phyloP scores from a whole-genome alignment of 148 eudicot species.

The Chenopodium quinoa region DNA sequence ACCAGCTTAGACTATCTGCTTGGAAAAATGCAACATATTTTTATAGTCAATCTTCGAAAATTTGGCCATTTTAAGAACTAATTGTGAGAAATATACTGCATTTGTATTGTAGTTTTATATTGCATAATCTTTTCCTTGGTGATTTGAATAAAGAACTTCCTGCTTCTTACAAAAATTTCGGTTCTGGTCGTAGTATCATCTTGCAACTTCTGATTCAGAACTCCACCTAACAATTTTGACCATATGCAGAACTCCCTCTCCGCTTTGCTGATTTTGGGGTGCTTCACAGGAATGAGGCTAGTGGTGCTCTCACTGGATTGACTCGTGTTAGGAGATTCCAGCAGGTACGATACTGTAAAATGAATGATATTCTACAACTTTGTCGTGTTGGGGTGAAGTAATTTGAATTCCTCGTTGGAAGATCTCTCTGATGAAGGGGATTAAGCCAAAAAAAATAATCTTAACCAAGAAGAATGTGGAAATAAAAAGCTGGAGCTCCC shows the following conservation, averaged over 20 bases:
- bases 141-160: neutral
- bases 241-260: constrained; percentile 83
- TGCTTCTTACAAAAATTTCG: neutral
- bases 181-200: neutral
- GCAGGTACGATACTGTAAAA: constrained; percentile 56
- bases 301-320: constrained; percentile 98
- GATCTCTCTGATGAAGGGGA: neutral
- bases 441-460: neutral
- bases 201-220: neutral
- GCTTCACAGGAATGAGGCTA: constrained; percentile 95
- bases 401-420: neutral
- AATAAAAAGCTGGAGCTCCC: neutral
- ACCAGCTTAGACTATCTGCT: neutral
- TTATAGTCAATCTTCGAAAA: neutral
- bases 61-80: neutral
- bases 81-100: neutral
- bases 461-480: neutral
- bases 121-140: neutral
- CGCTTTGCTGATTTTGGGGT: constrained; percentile 99
- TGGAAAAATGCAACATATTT: neutral
- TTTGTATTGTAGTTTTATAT: neutral
- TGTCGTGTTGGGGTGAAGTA: neutral
- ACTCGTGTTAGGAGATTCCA: constrained; percentile 99
- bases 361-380: neutral
- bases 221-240: constrained; percentile 13